Conservation (phyloP, 768 basidiomycete genomes). For the Amanita phalloides region DNA sequence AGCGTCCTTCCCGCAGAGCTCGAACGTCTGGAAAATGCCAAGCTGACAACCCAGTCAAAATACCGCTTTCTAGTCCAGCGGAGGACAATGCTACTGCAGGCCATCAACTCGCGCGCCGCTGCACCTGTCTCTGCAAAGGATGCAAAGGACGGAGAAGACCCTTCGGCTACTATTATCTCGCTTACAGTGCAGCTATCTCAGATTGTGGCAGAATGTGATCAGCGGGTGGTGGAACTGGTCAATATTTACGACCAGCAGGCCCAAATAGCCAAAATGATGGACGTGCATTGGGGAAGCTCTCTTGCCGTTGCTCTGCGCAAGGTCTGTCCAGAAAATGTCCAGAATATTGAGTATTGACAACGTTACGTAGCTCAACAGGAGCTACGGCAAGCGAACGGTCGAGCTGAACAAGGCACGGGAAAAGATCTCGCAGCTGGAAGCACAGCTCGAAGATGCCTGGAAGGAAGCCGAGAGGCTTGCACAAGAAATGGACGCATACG, state of each 20-base stretch:
- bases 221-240: constrained; percentile 44
- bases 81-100: constrained; percentile 62
- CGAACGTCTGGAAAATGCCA: constrained; percentile 42
- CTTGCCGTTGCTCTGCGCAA: constrained; percentile 71
- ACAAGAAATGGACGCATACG: constrained; percentile 56
- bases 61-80: constrained; percentile 60
- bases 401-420: constrained; percentile 41
- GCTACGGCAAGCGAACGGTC: constrained; percentile 52
- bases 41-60: constrained; percentile 45
- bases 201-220: constrained; percentile 46
- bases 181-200: constrained; percentile 52
- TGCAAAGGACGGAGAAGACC: constrained; percentile 25
- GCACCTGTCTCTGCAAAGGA: constrained; percentile 21
- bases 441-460: constrained; percentile 76
- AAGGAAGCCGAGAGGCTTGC: constrained; percentile 66
- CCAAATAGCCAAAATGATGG: constrained; percentile 50
- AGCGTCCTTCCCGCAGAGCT: constrained; percentile 46
- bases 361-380: constrained; percentile 44
- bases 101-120: constrained; percentile 42
- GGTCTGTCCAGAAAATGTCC: constrained; percentile 17
- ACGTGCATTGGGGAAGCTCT: constrained; percentile 67
- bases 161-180: constrained; percentile 24
- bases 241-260: constrained; percentile 49
- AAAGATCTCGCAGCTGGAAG: constrained; percentile 46
- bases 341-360: not conserved